phyloP scores from a whole-genome alignment of 352 stramenopile genomes.

The Halophytophthora batemanensis region DNA sequence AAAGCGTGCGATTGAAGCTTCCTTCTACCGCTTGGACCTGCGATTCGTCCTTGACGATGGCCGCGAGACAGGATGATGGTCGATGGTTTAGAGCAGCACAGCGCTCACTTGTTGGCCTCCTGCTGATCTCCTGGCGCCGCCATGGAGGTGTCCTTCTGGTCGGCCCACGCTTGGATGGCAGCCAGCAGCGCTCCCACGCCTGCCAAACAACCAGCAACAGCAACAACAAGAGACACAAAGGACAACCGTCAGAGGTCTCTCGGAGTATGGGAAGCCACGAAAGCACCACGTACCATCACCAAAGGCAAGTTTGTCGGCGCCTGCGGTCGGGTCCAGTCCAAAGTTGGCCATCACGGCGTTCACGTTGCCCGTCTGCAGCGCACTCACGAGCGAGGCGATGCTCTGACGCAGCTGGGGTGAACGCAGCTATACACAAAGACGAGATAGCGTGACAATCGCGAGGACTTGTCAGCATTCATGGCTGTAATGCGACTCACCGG shows the following conservation, averaged over 20 bases:
- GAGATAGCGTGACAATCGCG: too few species aligned
- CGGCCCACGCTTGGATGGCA: constrained; percentile 73
- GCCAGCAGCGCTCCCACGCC: constrained; percentile 75
- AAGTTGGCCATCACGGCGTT: constrained; percentile 91
- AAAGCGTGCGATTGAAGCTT: too few species aligned
- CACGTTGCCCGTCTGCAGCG: constrained; percentile 88
- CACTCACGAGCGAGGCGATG: constrained; percentile 78
- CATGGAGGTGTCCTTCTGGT: constrained; percentile 54
- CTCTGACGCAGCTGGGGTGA: constrained; percentile 89
- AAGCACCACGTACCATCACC: constrained; percentile 65
- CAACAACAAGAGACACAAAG: neutral
- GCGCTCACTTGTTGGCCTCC: constrained; percentile 14
- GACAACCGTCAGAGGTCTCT: constrained; percentile 4
- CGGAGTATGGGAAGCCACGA: neutral
- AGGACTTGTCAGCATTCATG: too few species aligned
- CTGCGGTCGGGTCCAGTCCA: constrained; percentile 73
- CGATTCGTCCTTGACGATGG: too few species aligned
- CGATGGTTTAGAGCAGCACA: too few species aligned
- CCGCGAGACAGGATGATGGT: too few species aligned
- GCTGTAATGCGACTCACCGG: too few species aligned
- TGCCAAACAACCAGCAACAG: constrained; percentile 12
- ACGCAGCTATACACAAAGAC: constrained; percentile 35
- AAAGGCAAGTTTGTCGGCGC: constrained; percentile 72
- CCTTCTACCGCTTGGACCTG: too few species aligned
- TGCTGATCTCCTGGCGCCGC: constrained; percentile 10